Evolutionary conservation across 208 protist genomes (phyloP).

Genomic region (Leishmania major): DNA sequence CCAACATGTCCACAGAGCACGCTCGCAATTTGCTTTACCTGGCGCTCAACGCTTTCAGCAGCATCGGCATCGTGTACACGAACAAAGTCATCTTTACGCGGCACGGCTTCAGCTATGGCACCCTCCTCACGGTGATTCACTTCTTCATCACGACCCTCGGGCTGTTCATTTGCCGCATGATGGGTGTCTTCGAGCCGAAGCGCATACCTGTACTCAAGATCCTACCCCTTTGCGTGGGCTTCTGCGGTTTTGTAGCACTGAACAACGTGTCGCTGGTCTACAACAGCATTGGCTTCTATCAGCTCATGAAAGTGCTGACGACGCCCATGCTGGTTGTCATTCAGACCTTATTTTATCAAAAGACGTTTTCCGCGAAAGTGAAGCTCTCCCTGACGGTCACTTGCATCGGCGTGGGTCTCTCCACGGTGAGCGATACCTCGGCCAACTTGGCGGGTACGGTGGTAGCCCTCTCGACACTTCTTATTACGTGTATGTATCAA

Average conservation of each 20-base stretch:
- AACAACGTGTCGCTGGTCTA: constrained; percentile 88
- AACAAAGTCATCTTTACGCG: constrained; percentile 76
- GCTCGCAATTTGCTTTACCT: constrained; percentile 36
- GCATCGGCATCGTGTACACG: constrained; percentile 59
- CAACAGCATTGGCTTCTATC: constrained; percentile 92
- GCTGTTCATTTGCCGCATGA: constrained; percentile 42
- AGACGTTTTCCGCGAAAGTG: constrained; percentile 48
- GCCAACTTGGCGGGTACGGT: constrained; percentile 68
- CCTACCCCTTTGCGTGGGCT: constrained; percentile 74
- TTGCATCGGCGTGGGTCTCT: constrained; percentile 71
- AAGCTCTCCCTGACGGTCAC: constrained; percentile 56
- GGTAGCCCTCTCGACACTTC: constrained; percentile 59
- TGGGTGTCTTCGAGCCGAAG: constrained; percentile 62
- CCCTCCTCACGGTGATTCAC: constrained; percentile 70
- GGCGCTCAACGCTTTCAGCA: constrained; percentile 65
- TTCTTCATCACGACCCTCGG: constrained; percentile 67
- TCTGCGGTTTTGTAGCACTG: constrained; percentile 88
- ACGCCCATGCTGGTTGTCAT: constrained; percentile 75
- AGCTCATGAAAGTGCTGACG: constrained; percentile 85
- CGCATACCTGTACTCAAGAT: constrained; percentile 50
- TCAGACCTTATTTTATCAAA: constrained; percentile 61
- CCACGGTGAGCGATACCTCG: constrained; percentile 74
- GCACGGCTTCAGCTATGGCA: constrained; percentile 58
- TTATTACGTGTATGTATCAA: constrained; percentile 87
- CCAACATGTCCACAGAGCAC: constrained; percentile 10